phyloP scores from a whole-genome alignment of 805 yeast genomes.

The Wickerhamiella galacta region DNA sequence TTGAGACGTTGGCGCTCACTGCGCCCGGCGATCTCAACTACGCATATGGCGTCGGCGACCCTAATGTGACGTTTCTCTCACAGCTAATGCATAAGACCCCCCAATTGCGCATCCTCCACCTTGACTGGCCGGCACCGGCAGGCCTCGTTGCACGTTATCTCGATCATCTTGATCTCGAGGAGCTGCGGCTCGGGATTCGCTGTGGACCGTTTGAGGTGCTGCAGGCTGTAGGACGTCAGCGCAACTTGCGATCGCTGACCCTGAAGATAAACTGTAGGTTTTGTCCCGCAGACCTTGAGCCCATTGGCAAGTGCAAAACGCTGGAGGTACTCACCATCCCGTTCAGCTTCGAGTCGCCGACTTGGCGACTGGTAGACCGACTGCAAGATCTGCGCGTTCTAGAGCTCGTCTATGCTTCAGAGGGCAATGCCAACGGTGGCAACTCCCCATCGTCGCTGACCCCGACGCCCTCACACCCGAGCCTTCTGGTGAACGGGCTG shows the following conservation, averaged over 20 bases:
- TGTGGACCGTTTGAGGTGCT: constrained; percentile 4
- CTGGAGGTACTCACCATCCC: constrained; percentile 9
- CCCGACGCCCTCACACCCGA: too few species aligned
- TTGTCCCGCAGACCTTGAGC: constrained; percentile 7
- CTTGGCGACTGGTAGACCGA: constrained; percentile 10
- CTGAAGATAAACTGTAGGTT: constrained; percentile 7
- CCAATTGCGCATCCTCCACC: constrained; percentile 5
- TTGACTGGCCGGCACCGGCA: constrained; percentile 11
- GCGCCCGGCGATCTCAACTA: constrained; percentile 7
- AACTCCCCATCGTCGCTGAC: too few species aligned
- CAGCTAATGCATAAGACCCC: constrained; percentile 4
- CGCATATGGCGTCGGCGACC: constrained; percentile 7
- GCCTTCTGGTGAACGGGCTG: too few species aligned
- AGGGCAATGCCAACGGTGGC: too few species aligned
- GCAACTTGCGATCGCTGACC: constrained; percentile 4
- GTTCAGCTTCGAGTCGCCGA: constrained; percentile 8
- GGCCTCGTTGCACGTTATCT: constrained; percentile 3
- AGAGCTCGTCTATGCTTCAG: constrained; percentile 7
- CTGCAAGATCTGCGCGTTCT: constrained; percentile 7
- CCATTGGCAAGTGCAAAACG: constrained; percentile 3
- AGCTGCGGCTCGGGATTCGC: constrained; percentile 8
- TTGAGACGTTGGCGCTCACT: constrained; percentile 7
- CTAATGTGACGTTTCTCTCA: too few species aligned
- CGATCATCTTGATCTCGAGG: constrained; percentile 4
- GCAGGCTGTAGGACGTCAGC: constrained; percentile 2